phyloP scores from a whole-genome alignment of 78 protist species.

The Dictyostelium brefeldianum region DNA sequence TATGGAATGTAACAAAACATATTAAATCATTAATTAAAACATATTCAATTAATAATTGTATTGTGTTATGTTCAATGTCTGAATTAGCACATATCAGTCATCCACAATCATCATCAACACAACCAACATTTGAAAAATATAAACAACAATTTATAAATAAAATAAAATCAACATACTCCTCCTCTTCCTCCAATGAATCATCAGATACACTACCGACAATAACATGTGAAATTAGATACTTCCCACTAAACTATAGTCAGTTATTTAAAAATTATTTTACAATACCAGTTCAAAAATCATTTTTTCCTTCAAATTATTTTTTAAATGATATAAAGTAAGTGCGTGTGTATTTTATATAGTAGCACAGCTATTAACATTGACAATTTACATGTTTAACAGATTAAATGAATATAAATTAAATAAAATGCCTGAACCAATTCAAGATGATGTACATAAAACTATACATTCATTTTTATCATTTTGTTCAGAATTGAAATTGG shows the following conservation, averaged over 20 bases:
- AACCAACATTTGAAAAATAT: not conserved
- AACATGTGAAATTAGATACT: conserved; percentile 10
- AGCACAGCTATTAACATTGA: too few species aligned
- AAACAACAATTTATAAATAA: not conserved
- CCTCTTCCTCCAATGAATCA: not conserved
- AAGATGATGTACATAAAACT: conserved; percentile 47
- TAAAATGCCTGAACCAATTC: conserved; percentile 30
- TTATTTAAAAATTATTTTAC: conserved; percentile 29
- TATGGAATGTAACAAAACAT: conserved; percentile 35
- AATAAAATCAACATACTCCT: not conserved
- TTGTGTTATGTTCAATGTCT: conserved; percentile 11
- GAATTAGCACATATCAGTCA: conserved; percentile 64
- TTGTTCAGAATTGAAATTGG: conserved; percentile 41
- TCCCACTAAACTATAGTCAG: conserved; percentile 13
- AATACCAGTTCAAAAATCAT: conserved; percentile 45
- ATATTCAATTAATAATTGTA: not conserved
- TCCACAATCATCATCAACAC: conserved; percentile 5
- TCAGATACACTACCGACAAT: not conserved
- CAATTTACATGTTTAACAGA: too few species aligned
- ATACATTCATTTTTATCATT: conserved; percentile 68
- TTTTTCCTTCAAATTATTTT: conserved; percentile 26
- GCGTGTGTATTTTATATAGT: too few species aligned
- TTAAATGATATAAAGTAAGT: conserved; percentile 34
- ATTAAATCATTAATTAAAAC: conserved; percentile 13
- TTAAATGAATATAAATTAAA: conserved; percentile 37